Base-by-base conservation (phyloP, 371 early-diverging fungal species). In the Catenaria anguillulae region DNA sequence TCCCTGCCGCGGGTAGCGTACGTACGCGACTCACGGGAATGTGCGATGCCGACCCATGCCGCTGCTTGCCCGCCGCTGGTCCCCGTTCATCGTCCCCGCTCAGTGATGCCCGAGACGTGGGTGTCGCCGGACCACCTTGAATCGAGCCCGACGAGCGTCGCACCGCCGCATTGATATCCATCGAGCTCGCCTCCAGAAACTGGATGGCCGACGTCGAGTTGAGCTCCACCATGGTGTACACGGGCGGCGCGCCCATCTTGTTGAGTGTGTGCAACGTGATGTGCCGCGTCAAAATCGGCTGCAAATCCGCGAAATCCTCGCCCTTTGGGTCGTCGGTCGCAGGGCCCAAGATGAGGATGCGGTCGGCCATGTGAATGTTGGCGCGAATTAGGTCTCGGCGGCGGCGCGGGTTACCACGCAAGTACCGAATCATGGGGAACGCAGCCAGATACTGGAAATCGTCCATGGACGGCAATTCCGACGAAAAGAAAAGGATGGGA, bases 191-290 rank as follows among this genome's bases (percentile, higher is more conserved):
- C 10, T 31, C 40, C n/a, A 40, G 36, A 31, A 26, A 36, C 43
- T 8, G 12, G 42, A 58, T 40, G 0, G 58, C 58, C n/a, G 26
- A 34, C 17, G 31, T 21, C 29, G 31, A 8, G 1, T 26, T 29
- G 29, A 40, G 40, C 31, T 34, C 58, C n/a, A 58, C 58, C 6
- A 58, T 42, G 17, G 36, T 58, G 31, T 42, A 58, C 29, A 58
- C 37, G 3, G 36, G 36, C 17, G 6, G 15, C 17, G 19, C 19
- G 4, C 12, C 34, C 19, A 17, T 5, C 15, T 21, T 8, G 17
- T 34, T 31, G 3, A 29, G 35, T 24, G 21, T 15, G 24, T 58
- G 24, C 3, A 29, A 24, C 21, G 31, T 31, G 15, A 34, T 10
- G 26, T 58, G 58, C 36, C 43, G 36, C 36, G 33, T 58, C 8